phyloP scores from a whole-genome alignment of 768 basidiomycete genomes.

The Lanmaoa rubissima region DNA sequence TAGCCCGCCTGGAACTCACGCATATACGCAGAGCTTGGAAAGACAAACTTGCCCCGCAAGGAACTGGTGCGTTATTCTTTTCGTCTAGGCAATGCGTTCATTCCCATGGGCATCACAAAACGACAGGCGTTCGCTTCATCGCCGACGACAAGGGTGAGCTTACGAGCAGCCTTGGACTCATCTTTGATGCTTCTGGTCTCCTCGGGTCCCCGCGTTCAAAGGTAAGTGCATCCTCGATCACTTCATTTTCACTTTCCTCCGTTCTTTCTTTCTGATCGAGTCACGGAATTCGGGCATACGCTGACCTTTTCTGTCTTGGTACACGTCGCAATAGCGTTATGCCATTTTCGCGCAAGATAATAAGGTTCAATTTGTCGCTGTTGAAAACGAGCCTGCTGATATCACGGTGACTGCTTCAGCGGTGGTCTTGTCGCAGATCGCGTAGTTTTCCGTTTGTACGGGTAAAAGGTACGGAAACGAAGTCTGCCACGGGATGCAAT shows the following conservation, averaged over 20 bases:
- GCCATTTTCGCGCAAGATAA: constrained; percentile 57
- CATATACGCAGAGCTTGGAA: constrained; percentile 58
- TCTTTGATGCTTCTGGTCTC: constrained; percentile 58
- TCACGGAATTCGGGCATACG: neutral
- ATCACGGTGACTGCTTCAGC: constrained; percentile 55
- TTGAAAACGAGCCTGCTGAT: constrained; percentile 48
- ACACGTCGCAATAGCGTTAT: constrained; percentile 40
- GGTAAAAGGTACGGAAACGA: neutral
- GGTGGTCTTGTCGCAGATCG: constrained; percentile 39
- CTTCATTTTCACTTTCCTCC: neutral
- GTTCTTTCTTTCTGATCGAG: neutral
- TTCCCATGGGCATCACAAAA: neutral
- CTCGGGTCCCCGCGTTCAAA: constrained; percentile 70
- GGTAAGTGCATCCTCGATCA: constrained; percentile 31
- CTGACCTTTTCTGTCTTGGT: neutral
- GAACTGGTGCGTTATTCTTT: constrained; percentile 43
- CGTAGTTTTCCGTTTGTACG: neutral
- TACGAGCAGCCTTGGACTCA: constrained; percentile 50
- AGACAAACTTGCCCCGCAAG: constrained; percentile 52
- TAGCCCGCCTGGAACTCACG: neutral
- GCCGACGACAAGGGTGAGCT: constrained; percentile 68
- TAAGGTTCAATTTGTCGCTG: constrained; percentile 51
- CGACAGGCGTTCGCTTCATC: constrained; percentile 55
- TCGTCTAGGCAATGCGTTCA: constrained; percentile 1
- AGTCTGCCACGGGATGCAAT: neutral